Evolutionary conservation across 2,329 filamentous ascomycete species (phyloP), one percentile per base, ranked within the genome.

Genomic region (Fusarium staphyleae): DNA sequence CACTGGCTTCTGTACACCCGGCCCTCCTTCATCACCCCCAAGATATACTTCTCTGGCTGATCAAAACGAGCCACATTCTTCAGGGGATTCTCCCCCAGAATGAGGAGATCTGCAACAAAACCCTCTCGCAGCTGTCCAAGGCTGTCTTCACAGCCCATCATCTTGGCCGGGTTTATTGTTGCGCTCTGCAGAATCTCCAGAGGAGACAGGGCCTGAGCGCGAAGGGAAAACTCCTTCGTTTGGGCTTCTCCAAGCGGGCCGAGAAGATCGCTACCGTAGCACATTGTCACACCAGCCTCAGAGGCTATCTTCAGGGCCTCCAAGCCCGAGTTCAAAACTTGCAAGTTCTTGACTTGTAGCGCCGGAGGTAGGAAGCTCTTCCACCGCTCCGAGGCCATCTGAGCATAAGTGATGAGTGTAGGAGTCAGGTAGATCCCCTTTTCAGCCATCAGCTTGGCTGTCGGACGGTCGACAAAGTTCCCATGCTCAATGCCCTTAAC

Each of bases 1-100:
- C 62, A 67, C 16, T 58, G 47, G 48, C 65, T 66, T 44, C 58
- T 63, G 5, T 62, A 55, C 26, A 37, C 35, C 10, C 35, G 19
- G 0, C 82, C 82, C 24, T 81, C 81, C 60, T 85, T 84, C 49
- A 85, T 73, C 2, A 84, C 80, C 3, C 73, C 78, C 30, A 82
- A 51, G 51, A 78, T 70, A 60, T 75, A 70, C 24, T 81, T 77
- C 3, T 77, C 75, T 16, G 35, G 30, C 71, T 62, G 18, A 55
- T 80, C 78, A 16, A 85, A 66, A 3, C 84, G 69, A 0, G 72
- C 73, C 14, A 85, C 75, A 63, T 85, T 76, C 13, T 83, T 75
- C 49, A 85, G 65, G 1, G 82, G 82, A 60, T 84, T 83, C 39
- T 65, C 63, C 36, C 76, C 77, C 36, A 84, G 60, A 2, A 85